phyloP scores from a whole-genome alignment of 192 early-diverging fungal genomes.

The Coemansia sp. region DNA sequence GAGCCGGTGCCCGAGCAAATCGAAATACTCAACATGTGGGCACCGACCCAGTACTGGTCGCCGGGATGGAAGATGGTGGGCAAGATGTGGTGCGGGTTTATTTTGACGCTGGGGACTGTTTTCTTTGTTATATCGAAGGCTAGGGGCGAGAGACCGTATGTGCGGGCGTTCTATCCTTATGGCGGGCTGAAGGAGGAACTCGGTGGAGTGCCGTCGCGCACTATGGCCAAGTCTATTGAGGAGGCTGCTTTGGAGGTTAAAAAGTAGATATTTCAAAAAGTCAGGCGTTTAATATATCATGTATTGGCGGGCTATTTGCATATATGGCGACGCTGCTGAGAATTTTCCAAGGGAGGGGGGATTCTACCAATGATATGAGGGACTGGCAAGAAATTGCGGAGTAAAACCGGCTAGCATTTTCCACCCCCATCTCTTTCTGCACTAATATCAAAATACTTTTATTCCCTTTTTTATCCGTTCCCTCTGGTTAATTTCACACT shows the following conservation, averaged over 20 bases:
- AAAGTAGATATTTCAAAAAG: not conserved
- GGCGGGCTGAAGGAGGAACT: slow-evolving; percentile 64
- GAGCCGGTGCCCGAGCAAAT: slow-evolving; percentile 70
- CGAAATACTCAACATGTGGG: slow-evolving; percentile 67
- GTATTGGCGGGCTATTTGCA: not conserved
- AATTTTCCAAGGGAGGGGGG: too few relatives aligned
- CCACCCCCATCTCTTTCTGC: too few relatives aligned
- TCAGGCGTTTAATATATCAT: not conserved
- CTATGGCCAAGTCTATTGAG: slow-evolving; percentile 27
- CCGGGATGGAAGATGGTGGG: slow-evolving; percentile 57
- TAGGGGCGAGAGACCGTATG: slow-evolving; percentile 57
- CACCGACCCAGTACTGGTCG: slow-evolving; percentile 60
- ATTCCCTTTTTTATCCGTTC: too few relatives aligned
- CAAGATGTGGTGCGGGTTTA: slow-evolving; percentile 56
- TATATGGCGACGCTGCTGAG: not conserved
- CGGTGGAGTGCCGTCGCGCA: slow-evolving; percentile 50
- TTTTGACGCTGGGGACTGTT: slow-evolving; percentile 55
- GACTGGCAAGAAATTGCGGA: too few relatives aligned
- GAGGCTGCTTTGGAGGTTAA: slow-evolving; percentile 21
- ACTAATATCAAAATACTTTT: too few relatives aligned
- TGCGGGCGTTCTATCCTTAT: slow-evolving; percentile 64
- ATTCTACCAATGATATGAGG: too few relatives aligned
- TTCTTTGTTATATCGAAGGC: slow-evolving; percentile 56
- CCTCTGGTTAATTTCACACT: too few relatives aligned
- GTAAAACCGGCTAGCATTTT: too few relatives aligned